These are phyloP conservation scores for Symbiodinium natans DNA, from an alignment of 73 alveolate genomes.

Conservation along the genomic window DNA sequence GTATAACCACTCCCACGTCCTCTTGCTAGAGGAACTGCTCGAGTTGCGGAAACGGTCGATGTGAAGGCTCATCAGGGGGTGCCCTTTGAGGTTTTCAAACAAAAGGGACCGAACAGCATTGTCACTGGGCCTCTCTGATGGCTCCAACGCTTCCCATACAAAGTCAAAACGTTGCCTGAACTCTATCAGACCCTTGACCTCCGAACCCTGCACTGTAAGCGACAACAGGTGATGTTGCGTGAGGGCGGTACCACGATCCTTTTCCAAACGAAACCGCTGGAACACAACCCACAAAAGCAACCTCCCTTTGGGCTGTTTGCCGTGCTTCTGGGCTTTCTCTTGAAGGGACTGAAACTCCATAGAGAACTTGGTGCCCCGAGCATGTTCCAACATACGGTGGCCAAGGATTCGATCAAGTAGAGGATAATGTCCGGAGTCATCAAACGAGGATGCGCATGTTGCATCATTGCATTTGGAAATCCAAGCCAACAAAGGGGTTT, in stretches of 20 bases:
- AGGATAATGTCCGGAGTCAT: neutral
- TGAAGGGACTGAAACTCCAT: neutral
- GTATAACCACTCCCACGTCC: neutral
- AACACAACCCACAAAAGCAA: neutral
- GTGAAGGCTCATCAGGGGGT: slow-evolving; percentile 2
- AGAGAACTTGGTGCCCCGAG: neutral
- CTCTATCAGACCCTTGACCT: neutral
- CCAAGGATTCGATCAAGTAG: neutral
- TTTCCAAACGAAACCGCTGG: neutral
- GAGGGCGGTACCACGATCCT: neutral
- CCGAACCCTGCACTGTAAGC: neutral
- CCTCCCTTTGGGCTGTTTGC: neutral
- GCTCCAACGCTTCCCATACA: neutral
- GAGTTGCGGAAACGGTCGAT: neutral
- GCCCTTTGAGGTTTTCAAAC: neutral
- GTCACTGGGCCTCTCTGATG: neutral
- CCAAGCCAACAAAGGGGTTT: neutral
- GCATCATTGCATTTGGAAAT: neutral
- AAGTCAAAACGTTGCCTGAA: neutral
- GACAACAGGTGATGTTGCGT: neutral
- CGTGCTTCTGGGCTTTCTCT: neutral
- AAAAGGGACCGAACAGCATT: neutral
- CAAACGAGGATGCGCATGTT: neutral
- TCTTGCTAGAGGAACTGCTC: neutral
- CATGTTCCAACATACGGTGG: neutral